Evolutionary conservation across 139 green algal species (phyloP), one percentile per base, ranked within the genome.

Genomic region (Ettlia oleoabundans): DNA sequence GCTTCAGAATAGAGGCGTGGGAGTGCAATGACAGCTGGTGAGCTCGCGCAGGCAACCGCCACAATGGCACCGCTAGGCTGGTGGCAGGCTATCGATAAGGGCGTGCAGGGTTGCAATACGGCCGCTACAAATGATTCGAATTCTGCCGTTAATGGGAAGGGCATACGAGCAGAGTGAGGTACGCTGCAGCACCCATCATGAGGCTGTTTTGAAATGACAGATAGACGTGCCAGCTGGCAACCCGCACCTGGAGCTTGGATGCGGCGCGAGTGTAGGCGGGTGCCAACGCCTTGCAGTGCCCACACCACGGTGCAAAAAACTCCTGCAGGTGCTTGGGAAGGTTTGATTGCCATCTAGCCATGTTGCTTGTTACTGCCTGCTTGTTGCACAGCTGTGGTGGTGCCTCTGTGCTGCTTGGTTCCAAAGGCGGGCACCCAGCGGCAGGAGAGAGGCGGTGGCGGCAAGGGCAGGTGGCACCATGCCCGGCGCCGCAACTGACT

Each of bases 221-320:
- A 42, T 30, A 43, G 24, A 18, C 30, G 24, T 19, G 22, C 64
- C 33, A 47, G 64, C 21, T 71, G 64, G 5, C 5, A 15, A 30
- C 64, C 1, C 41, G 28, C n/a, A 58, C 73, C 73, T 80, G 52
- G 33, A 80, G 73, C 73, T 80, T 80, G 8, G 82, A 67, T 0
- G 82, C 84, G 2, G 89, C 83, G 6, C 10, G 9, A 21, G 38
- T 74, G 51, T 68, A 85, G 1, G 69, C 55, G 2, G 87, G 85
- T 2, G 81, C 76, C 76, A 91, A 81, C 1, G 37, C n/a, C 66
- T 91, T 83, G 85, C 87, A 91, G 51, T 90, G 87, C 7, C 80
- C 81, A 37, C 85, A 90, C 84, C 78, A 83, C 2, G 78, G 78
- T 0, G 78, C 78, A 24, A 70, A 83, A 35, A 83, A 83, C 78